Evolutionary conservation across 768 basidiomycete genomes (phyloP).

Genomic region (Phlebiopsis flavidoalba): DNA sequence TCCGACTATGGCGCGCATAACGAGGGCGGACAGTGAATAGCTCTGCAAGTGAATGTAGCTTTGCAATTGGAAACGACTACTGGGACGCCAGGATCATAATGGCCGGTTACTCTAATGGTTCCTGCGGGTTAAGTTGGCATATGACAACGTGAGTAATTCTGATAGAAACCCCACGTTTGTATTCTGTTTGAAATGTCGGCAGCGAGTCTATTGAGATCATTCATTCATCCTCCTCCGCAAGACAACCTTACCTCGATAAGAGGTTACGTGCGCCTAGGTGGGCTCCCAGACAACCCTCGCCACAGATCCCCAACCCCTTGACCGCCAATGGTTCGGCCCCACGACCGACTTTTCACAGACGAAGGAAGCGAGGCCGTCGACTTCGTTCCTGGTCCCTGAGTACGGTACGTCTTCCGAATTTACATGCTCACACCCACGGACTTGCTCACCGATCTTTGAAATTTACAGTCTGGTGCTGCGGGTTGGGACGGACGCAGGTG

Average conservation of each 20-base stretch:
- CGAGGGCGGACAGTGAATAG: slow-evolving; percentile 91
- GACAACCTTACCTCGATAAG: slow-evolving; percentile 95
- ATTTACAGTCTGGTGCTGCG: slow-evolving; percentile 93
- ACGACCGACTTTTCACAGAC: slow-evolving; percentile 87
- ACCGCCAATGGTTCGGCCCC: slow-evolving; percentile 96
- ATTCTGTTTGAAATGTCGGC: slow-evolving; percentile 6
- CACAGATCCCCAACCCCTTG: slow-evolving; percentile 96
- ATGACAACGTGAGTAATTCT: slow-evolving; percentile 65
- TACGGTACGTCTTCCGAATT: slow-evolving; percentile 53
- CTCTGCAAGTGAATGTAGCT: slow-evolving; percentile 90
- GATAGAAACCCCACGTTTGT: not conserved
- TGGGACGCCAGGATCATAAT: slow-evolving; percentile 94
- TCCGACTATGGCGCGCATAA: slow-evolving; percentile 93
- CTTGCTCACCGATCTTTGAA: not conserved
- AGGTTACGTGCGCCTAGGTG: slow-evolving; percentile 92
- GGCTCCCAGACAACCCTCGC: slow-evolving; percentile 92
- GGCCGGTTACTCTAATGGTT: slow-evolving; percentile 97
- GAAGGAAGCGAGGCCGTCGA: slow-evolving; percentile 78
- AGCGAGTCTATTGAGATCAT: slow-evolving; percentile 96
- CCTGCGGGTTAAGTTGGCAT: slow-evolving; percentile 94
- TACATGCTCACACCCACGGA: not conserved
- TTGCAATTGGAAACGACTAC: slow-evolving; percentile 99
- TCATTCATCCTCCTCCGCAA: slow-evolving; percentile 80
- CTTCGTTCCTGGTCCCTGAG: slow-evolving; percentile 77
- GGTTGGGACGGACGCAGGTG: slow-evolving; percentile 99